Conservation (phyloP, 257 asterid genomes). For the Marsdenia floribunda region DNA sequence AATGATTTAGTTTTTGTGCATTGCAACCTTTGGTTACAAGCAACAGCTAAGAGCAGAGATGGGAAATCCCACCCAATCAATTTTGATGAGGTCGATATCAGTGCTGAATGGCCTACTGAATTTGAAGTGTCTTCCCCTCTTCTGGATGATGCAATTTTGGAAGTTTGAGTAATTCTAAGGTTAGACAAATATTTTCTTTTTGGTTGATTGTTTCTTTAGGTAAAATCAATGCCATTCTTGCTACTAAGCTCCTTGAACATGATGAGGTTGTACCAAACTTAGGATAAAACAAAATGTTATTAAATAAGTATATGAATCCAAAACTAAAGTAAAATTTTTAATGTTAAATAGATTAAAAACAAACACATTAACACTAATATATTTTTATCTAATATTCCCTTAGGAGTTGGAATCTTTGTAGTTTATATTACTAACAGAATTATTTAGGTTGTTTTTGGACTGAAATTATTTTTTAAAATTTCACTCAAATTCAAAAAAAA, state of each 20-base stretch:
- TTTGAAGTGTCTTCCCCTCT: slow-evolving; percentile 27
- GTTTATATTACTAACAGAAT: no score
- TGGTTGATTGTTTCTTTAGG: neutral
- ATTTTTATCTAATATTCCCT: no score
- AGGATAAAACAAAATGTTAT: neutral
- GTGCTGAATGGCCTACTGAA: slow-evolving; percentile 36
- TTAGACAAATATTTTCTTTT: neutral
- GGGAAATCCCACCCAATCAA: slow-evolving; percentile 25
- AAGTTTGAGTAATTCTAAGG: neutral
- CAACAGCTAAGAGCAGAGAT: slow-evolving; percentile 24
- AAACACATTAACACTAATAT: no score
- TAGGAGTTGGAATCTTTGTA: no score
- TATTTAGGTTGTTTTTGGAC: no score
- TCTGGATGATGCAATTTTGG: slow-evolving; percentile 28
- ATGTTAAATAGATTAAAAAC: no score
- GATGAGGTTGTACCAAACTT: neutral
- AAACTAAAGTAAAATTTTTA: no score
- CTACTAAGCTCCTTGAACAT: neutral
- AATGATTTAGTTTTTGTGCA: slow-evolving; percentile 38
- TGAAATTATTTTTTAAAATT: no score
- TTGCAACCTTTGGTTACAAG: slow-evolving; percentile 45
- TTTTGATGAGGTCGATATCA: slow-evolving; percentile 32
- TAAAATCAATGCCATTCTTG: neutral
- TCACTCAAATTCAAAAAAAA: no score
- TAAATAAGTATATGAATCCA: no score